These are phyloP conservation scores for Dactylorhiza incarnata DNA, from an alignment of 106 monocot species.

Conservation along the genomic window DNA sequence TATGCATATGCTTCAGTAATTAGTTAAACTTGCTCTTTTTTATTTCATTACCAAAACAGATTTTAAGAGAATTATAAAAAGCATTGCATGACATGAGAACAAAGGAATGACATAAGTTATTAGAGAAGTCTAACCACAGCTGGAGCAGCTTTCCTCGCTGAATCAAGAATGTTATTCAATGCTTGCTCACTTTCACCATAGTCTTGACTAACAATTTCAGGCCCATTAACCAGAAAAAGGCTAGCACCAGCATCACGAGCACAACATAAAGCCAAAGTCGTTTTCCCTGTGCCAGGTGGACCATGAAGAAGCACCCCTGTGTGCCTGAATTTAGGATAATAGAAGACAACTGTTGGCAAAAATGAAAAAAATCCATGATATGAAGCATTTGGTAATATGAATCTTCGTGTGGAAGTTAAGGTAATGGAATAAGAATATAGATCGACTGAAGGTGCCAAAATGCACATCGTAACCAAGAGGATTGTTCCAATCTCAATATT, in stretches of 20 bases:
- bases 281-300: conserved; percentile 97
- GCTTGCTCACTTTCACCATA: conserved; percentile 92
- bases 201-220: conserved; percentile 88
- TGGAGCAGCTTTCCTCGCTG: conserved; percentile 66
- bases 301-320: conserved; percentile 93
- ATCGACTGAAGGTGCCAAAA: not conserved
- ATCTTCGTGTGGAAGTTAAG: not conserved
- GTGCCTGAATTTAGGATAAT: conserved; percentile 40
- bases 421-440: not conserved
- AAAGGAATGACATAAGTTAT: not conserved
- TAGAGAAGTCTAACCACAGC: conserved; percentile 67
- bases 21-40: too few species aligned
- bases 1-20: too few species aligned
- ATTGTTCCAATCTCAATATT: not conserved
- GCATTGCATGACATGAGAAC: not conserved
- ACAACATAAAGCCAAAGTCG: conserved; percentile 66
- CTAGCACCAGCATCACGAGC: conserved; percentile 46
- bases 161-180: conserved; percentile 60
- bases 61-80: not conserved
- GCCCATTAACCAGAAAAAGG: conserved; percentile 78
- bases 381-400: not conserved
- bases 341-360: not conserved
- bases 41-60: not conserved
- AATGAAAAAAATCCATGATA: not conserved
- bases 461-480: not conserved